Base-by-base conservation (phyloP, 495 filamentous ascomycete species). In the Glonium stellatum region DNA sequence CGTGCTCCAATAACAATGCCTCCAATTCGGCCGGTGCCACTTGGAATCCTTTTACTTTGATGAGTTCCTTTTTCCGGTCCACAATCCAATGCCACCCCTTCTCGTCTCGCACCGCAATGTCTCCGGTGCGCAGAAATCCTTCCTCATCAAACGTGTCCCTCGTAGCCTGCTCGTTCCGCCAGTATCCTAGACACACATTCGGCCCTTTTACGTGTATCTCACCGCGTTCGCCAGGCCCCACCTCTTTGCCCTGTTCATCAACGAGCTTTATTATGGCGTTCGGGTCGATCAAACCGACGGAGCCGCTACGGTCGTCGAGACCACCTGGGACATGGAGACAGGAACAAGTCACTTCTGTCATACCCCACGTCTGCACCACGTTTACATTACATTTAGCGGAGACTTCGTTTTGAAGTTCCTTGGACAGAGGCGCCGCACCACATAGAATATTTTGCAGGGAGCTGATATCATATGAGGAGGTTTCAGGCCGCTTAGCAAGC, bases 11-110 rank as follows among this genome's bases (percentile, higher is more conserved):
- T 10, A 79, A 68, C n/a, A 77, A 56, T 0, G 72, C 75, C 59
- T 80, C 78, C 1, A 80, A 63, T 64, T 80, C 78, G 2, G 78
- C 76, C 5, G 77, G 78, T 19, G 74, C 68, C 13, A 80, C 76
- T 61, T 79, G 76, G 41, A 76, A 69, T 10, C 74, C 77, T 47
- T 76, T 78, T 4, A 78, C 76, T 60, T 74, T 76, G 37, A 71
- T 76, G 11, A 76, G 57, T 59, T 76, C 73, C 63, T 76, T 76
- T 61, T 71, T 74, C 6, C 73, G 67, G 57, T 76, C 73, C 21
- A 73, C 71, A 49, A 76, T 75, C 70, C 66, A 75, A 49, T 67
- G 69, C 65, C 62, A 70, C 15, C 72, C 71, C 25, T 70, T 50
- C 37, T 74, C 59, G 54, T 72, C 61, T 35, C 63, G 59, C 9